Base-by-base conservation (phyloP, 108 stramenopile genomes). In the Asterionellopsis glacialis region DNA sequence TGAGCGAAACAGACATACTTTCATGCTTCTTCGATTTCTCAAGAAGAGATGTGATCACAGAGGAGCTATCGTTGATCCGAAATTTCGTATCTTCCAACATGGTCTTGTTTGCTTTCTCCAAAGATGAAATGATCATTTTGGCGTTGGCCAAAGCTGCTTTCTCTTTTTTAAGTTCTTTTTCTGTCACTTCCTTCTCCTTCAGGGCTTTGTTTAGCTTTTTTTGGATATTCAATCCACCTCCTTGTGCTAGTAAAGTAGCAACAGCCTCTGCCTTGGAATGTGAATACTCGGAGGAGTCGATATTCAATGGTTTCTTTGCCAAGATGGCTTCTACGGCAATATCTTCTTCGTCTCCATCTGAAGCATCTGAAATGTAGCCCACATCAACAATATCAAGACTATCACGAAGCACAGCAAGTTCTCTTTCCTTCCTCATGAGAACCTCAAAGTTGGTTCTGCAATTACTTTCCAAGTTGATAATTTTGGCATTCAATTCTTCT, bases 121-220 rank as follows among this genome's bases (percentile, higher is more conserved):
- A 47, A 19, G 79, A 80, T 4, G 83, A 80, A 63, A 84, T 84
- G 22, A 84, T 84, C 77, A 84, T 73, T 52, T 84, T 84, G 41
- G 83, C 83, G 53, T 84, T 80, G 12, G 80, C 83, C 16, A 84
- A 52, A 16, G 74, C 70, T 18, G 80, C 76, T 18, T 61, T 39
- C 61, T 80, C 68, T 15, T 52, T 57, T 48, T 80, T 53, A 13
- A 79, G 58, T 47, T 74, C 65, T 41, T 73, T 69, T 11, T 47
- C 12, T 11, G 72, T 68, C 11, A 18, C 28, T 52, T 75, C 73
- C 27, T 65, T 66, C 28, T 79, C 76, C 0, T 26, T 21, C 14
- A 62, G n/a, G 5, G 61, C 67, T 25, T 72, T 63, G 56, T 72
- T 28, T 3, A 70, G 51, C 49, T 73, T 64, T 9, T 63, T 53